Evolutionary conservation across 1,284 basidiomycete species (phyloP).

Genomic region (Prillingera fragicola): DNA sequence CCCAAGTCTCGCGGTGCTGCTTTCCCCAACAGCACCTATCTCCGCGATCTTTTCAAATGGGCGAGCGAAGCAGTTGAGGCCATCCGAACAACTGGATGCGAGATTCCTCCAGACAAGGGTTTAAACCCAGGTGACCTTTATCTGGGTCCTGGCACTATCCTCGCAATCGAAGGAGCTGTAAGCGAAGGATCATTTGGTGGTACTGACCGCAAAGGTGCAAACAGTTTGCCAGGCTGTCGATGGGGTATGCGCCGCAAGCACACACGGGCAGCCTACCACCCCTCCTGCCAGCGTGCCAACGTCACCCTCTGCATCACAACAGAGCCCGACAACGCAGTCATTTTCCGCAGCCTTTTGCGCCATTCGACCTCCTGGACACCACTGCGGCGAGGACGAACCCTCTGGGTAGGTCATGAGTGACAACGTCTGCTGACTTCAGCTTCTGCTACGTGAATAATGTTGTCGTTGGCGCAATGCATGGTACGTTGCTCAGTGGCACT

Average conservation of each 20-base stretch:
- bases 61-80: conserved; percentile 61
- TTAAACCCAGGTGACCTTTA: conserved; percentile 72
- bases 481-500: conserved; percentile 47
- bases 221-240: conserved; percentile 83
- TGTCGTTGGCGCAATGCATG: conserved; percentile 81
- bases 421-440: conserved; percentile 14
- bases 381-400: conserved; percentile 80
- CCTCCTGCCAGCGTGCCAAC: conserved; percentile 9
- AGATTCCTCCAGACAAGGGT: conserved; percentile 67
- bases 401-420: conserved; percentile 55
- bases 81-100: conserved; percentile 61
- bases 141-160: conserved; percentile 54
- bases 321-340: neutral
- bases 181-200: conserved; percentile 61
- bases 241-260: conserved; percentile 32
- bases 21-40: conserved; percentile 31
- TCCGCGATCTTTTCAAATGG: conserved; percentile 52
- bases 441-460: conserved; percentile 96
- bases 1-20: conserved; percentile 11
- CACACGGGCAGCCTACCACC: neutral
- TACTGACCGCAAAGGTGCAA: conserved; percentile 54
- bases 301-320: conserved; percentile 20
- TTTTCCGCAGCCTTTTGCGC: conserved; percentile 66
- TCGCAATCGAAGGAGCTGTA: conserved; percentile 43
- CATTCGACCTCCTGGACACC: conserved; percentile 82